Conservation (phyloP, 2,329 filamentous ascomycete genomes). For the Nemania diffusa region DNA sequence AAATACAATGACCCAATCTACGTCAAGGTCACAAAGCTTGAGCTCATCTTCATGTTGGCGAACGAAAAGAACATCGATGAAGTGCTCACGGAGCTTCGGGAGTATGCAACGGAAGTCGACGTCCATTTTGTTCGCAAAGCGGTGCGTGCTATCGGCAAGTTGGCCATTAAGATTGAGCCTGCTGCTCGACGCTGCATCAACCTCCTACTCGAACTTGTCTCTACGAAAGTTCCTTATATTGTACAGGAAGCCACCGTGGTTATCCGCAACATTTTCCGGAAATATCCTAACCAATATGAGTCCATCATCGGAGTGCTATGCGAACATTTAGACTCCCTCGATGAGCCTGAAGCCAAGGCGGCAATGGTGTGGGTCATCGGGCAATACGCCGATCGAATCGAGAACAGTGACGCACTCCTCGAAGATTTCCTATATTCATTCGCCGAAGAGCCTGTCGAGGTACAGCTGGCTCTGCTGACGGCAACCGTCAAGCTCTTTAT, state of each 20-base stretch:
- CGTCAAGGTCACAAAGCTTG: conserved; percentile 98
- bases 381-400: conserved; percentile 95
- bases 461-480: conserved; percentile 92
- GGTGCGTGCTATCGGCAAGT: conserved; percentile 94
- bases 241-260: conserved; percentile 99
- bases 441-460: conserved; percentile 92
- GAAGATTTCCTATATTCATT: conserved; percentile 97
- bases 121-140: conserved; percentile 99
- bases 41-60: conserved; percentile 98
- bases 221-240: conserved; percentile 98
- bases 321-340: conserved; percentile 93
- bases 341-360: conserved; percentile 97
- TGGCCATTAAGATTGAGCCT: conserved; percentile 98
- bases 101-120: conserved; percentile 98
- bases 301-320: conserved; percentile 96
- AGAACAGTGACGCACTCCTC: conserved; percentile 92
- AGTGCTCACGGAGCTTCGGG: conserved; percentile 90
- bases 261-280: conserved; percentile 98
- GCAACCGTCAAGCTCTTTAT: conserved; percentile 99
- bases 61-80: conserved; percentile 95
- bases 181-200: conserved; percentile 92
- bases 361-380: conserved; percentile 99
- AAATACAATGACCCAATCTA: conserved; percentile 99
- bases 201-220: conserved; percentile 88
- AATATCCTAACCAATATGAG: conserved; percentile 99